Conservation (phyloP, 1,284 basidiomycete species). For the Pseudozyma pruni region DNA sequence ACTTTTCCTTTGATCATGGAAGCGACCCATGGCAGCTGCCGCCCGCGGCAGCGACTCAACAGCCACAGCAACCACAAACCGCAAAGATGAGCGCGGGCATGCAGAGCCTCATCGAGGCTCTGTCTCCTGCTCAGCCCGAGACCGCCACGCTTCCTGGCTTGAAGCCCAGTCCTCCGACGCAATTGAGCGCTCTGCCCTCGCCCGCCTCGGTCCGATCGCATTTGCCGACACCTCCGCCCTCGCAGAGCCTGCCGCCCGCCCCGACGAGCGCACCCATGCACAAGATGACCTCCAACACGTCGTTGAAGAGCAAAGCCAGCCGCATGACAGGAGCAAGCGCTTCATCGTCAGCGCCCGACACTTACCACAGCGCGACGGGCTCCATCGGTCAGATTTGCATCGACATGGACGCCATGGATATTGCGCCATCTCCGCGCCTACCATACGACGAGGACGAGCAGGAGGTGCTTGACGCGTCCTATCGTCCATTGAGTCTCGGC, state of each 20-base stretch:
- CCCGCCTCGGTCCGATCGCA: conserved; percentile 17
- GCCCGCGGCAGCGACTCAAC: not conserved
- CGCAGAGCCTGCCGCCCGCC: conserved; percentile 36
- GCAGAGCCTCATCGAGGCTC: conserved; percentile 26
- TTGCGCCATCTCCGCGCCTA: conserved; percentile 8
- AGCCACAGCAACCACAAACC: not conserved
- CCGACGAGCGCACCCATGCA: conserved; percentile 28
- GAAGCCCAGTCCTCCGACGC: conserved; percentile 16
- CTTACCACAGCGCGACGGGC: conserved; percentile 38
- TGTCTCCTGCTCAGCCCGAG: conserved; percentile 32
- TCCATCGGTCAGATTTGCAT: conserved; percentile 37
- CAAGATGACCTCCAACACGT: conserved; percentile 28
- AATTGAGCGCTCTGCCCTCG: conserved; percentile 4
- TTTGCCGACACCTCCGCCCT: conserved; percentile 39
- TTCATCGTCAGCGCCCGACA: conserved; percentile 8
- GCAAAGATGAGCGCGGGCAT: conserved; percentile 25
- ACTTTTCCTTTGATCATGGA: conserved; percentile 31
- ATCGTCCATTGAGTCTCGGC: conserved; percentile 48
- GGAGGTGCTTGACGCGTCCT: conserved; percentile 6
- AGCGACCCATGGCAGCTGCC: conserved; percentile 5
- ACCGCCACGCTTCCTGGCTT: conserved; percentile 21
- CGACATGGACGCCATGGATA: conserved; percentile 22
- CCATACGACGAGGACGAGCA: conserved; percentile 4
- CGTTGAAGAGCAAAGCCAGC: conserved; percentile 40
- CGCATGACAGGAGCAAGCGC: conserved; percentile 10